These are phyloP conservation scores for Grammothele lineata DNA, from an alignment of 768 basidiomycete species.

Conservation along the genomic window DNA sequence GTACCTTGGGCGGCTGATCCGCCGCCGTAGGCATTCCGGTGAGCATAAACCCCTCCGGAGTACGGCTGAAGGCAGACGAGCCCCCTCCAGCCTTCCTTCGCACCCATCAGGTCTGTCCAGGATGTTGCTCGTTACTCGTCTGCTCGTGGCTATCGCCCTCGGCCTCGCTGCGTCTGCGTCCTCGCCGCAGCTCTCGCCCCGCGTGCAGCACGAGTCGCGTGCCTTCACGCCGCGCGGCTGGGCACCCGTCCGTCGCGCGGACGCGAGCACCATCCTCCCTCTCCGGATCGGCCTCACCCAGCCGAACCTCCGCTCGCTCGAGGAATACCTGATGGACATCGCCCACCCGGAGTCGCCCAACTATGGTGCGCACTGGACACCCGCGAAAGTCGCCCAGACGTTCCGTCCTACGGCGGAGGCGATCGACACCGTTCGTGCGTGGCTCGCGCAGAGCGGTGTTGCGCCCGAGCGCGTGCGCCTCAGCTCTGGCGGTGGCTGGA, in stretches of 20 bases:
- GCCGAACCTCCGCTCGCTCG: conserved; percentile 39
- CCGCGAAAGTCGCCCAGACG: conserved; percentile 37
- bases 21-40: too few relatives aligned
- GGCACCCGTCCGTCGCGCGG: conserved; percentile 32
- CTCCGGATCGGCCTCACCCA: conserved; percentile 46
- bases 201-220: background rate
- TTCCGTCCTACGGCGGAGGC: conserved; percentile 43
- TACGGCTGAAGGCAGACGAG: too few relatives aligned
- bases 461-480: conserved; percentile 33
- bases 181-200: background rate
- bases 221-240: conserved; percentile 28
- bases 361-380: conserved; percentile 47
- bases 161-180: background rate
- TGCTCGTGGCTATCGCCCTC: background rate
- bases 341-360: conserved; percentile 45
- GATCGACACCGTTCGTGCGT: conserved; percentile 35
- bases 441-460: conserved; percentile 39
- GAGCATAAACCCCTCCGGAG: too few relatives aligned
- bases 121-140: background rate
- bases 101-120: too few relatives aligned
- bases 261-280: conserved; percentile 33
- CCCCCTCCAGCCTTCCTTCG: too few relatives aligned
- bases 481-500: conserved; percentile 39
- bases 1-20: too few relatives aligned
- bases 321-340: conserved; percentile 40